A percentile compares a stretch with the other conserved stretches of the same genome.
Evolutionary conservation across 371 early-diverging fungal genomes (phyloP).

Genomic region (Mortierella sp.): DNA sequence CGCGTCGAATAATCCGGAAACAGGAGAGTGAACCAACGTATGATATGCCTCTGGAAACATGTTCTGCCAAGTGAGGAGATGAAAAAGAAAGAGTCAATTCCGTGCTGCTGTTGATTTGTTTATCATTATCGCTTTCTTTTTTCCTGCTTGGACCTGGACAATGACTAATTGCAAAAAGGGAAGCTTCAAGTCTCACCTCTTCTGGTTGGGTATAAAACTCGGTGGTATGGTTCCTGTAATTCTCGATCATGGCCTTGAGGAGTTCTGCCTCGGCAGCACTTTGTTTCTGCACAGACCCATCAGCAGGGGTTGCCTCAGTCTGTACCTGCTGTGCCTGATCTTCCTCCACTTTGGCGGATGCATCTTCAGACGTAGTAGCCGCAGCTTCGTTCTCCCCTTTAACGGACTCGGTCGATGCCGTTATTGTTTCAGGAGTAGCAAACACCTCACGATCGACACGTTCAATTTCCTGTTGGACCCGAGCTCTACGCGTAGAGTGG

Average conservation of each 20-base stretch:
- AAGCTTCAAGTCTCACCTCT: constrained; percentile 48
- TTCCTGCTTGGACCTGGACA: background rate
- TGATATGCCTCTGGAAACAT: constrained; percentile 79
- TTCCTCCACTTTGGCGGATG: background rate
- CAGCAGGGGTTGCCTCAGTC: too few relatives aligned
- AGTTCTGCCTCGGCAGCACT: constrained; percentile 16
- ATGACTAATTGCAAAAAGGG: background rate
- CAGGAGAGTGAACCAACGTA: constrained; percentile 71
- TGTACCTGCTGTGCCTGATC: too few relatives aligned
- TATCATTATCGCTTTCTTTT: too few relatives aligned
- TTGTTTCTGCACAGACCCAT: background rate
- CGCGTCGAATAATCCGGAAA: constrained; percentile 71
- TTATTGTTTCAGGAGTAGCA: background rate
- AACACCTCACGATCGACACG: constrained; percentile 24
- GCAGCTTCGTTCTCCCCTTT: background rate
- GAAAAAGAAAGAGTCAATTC: too few relatives aligned
- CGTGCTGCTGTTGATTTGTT: too few relatives aligned
- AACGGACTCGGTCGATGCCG: too few relatives aligned
- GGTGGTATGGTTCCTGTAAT: constrained; percentile 56
- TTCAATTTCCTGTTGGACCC: constrained; percentile 21
- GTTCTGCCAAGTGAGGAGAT: constrained; percentile 57
- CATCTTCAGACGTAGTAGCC: background rate
- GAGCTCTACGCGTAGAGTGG: constrained; percentile 29
- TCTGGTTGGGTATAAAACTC: constrained; percentile 62
- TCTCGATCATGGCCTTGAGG: constrained; percentile 48